Evolutionary conservation across 805 yeast species (phyloP), one percentile per base, ranked within the genome.

Genomic region (Candida odintsovae): DNA sequence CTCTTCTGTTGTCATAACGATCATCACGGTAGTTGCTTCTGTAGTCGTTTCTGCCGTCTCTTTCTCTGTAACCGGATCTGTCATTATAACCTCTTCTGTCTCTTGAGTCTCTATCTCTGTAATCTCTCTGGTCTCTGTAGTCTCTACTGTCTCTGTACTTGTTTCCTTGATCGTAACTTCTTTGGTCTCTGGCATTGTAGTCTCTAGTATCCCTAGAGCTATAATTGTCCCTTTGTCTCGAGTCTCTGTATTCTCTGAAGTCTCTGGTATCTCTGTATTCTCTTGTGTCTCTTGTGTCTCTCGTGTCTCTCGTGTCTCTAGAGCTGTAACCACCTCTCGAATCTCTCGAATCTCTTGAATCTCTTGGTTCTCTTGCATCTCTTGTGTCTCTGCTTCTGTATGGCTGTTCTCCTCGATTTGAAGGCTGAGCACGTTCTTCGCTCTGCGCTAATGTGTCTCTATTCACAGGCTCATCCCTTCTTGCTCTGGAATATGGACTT

Each of bases 391-490:
- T 43, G 29, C 25, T 43, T 29, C 46, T 47, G 43, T 35, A 44
- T 18, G 39, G 39, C 19, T 20, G 22, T 19, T n/a, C 39, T 6
- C 23, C 22, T 3, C 39, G 19, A 12, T 13, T 36, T 5, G 39
- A 20, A 20, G 39, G 39, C 19, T 36, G 22, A 11, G 10, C 2
- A n/a, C 9, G 16, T 19, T 36, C 39, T 36, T 36, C 41, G 40
- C 39, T 41, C 45, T 44, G 28, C 35, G 38, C 39, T 15, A 36
- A 35, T 26, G 44, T 41, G 62, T 59, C 60, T 62, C 58, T 61
- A 5, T 33, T 10, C 10, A n/a, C 18, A 4, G 22, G 11, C 9
- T 37, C 42, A n/a, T 48, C 48, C 42, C 50, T 48, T 40, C 50
- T 48, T 4, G 50, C 39, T 35, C 50, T 39, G 2, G 50, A 48